phyloP scores from a whole-genome alignment of 1,139 yeast genomes.

The Meyerozyma carpophila region DNA sequence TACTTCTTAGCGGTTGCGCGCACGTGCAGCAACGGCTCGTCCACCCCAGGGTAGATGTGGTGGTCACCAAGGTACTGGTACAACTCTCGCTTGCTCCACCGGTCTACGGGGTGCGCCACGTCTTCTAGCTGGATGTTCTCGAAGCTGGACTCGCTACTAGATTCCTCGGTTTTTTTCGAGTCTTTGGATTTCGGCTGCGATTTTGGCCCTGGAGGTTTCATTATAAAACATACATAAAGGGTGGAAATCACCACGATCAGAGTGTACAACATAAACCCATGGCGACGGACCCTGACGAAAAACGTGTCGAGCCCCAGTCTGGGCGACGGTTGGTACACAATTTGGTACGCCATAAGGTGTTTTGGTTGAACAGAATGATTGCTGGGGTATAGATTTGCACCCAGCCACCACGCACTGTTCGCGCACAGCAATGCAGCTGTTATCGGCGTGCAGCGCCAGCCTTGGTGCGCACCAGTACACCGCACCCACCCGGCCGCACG shows the following conservation, averaged over 20 bases:
- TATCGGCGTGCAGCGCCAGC: too few species aligned
- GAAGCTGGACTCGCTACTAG: neutral
- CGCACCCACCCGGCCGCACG: too few species aligned
- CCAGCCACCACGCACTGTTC: too few species aligned
- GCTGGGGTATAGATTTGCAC: neutral
- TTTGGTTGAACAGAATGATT: neutral
- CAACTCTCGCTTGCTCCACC: conserved; percentile 18
- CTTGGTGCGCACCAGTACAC: too few species aligned
- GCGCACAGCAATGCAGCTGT: too few species aligned
- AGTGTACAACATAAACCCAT: conserved; percentile 34
- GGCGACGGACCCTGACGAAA: conserved; percentile 22
- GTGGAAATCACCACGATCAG: conserved; percentile 28
- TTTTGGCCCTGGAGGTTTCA: conserved; percentile 22
- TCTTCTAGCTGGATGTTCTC: conserved; percentile 1
- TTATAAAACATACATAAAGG: conserved; percentile 28
- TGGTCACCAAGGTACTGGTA: conserved; percentile 13
- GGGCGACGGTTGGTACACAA: neutral
- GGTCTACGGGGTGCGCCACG: conserved; percentile 7
- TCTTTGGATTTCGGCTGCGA: conserved; percentile 5
- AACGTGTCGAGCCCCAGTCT: conserved; percentile 21
- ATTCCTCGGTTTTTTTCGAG: conserved; percentile 1
- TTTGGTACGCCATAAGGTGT: conserved; percentile 1
- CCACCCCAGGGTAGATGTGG: conserved; percentile 15
- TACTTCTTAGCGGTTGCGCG: conserved; percentile 1
- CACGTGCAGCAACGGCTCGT: conserved; percentile 6